Base-by-base conservation (phyloP, 2,329 filamentous ascomycete genomes). In the Penicillium olsonii region DNA sequence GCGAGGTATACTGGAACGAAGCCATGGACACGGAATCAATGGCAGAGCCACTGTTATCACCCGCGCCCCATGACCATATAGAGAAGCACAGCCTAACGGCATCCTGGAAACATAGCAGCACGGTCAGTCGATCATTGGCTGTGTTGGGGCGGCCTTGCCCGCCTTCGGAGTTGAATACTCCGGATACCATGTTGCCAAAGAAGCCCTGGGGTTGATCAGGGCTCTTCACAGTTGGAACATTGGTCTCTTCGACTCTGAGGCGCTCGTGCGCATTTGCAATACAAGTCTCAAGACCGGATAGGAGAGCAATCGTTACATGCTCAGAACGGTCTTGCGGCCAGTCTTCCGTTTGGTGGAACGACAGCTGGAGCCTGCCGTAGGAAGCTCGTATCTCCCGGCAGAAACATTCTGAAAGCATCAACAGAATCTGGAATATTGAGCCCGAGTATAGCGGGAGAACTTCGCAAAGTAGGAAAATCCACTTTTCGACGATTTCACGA, bases 91-190 rank as follows among this genome's bases (percentile, higher is more conserved):
- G 88, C 19, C 90, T 84, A 50, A 97, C 90, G 1, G 92, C 90
- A 68, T 99, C 95, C 69, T 97, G 92, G 67, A 99, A 96, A 10
- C 92, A 95, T n/a, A 99, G 78, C 37, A 96, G 79, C 17, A 99
- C 92, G 0, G 94, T 97, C 18, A 99, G 78, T 38, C 92, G 84
- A 61, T 94, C 92, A 64, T 97, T 99, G 8, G 92, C 91, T n/a
- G 89, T 91, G 7, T 87, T 84, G 51, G 86, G 90, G 41, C 91
- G 85, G n/a, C 84, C 81, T 53, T 92, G 88, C 2, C 82, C 84
- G 1, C 83, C 78, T 51, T 96, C 91, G 1, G 87, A 83, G 31
- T 90, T 82, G 66, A 96, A 96, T 0, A 96, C 89, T 1, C 90
- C 90, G 1, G 91, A 94, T 1, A 95, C 89, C 84, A 96, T 95